Percentiles rank a stretch among this genome's conserved stretches.
Evolutionary conservation across 2,329 filamentous ascomycete genomes (phyloP).

Genomic region (Xylaria sp.): DNA sequence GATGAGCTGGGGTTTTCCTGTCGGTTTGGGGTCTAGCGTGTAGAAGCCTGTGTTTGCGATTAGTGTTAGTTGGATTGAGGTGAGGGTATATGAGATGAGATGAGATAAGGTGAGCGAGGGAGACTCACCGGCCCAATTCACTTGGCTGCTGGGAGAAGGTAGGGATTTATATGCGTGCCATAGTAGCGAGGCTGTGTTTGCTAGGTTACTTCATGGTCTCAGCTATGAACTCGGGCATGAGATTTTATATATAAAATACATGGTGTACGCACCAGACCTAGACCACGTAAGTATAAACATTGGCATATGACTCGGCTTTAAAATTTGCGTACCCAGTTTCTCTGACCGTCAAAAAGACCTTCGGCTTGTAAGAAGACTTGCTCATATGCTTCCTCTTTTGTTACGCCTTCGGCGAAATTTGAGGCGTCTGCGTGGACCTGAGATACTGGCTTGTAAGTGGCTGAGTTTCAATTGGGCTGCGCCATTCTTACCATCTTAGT

Average conservation of each 20-base stretch:
- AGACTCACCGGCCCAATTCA: constrained; percentile 78
- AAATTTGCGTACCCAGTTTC: constrained; percentile 75
- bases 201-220: constrained; percentile 70
- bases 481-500: constrained; percentile 27
- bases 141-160: constrained; percentile 69
- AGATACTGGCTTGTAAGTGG: constrained; percentile 10
- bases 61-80: not conserved
- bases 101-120: not conserved
- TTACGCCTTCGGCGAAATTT: constrained; percentile 73
- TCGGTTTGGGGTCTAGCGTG: constrained; percentile 65
- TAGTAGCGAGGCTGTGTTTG: constrained; percentile 79
- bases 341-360: constrained; percentile 76
- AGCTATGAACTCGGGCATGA: constrained; percentile 3
- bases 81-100: not conserved
- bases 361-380: constrained; percentile 78
- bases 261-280: constrained; percentile 56
- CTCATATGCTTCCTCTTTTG: constrained; percentile 77
- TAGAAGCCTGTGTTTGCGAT: constrained; percentile 71
- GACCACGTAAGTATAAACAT: constrained; percentile 32
- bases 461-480: not conserved
- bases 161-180: constrained; percentile 85
- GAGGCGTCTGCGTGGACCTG: constrained; percentile 84
- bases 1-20: constrained; percentile 66
- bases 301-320: not conserved
- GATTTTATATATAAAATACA: not conserved